Conservation (phyloP, 2,329 filamentous ascomycete genomes). For the Talaromyces verruculosus region DNA sequence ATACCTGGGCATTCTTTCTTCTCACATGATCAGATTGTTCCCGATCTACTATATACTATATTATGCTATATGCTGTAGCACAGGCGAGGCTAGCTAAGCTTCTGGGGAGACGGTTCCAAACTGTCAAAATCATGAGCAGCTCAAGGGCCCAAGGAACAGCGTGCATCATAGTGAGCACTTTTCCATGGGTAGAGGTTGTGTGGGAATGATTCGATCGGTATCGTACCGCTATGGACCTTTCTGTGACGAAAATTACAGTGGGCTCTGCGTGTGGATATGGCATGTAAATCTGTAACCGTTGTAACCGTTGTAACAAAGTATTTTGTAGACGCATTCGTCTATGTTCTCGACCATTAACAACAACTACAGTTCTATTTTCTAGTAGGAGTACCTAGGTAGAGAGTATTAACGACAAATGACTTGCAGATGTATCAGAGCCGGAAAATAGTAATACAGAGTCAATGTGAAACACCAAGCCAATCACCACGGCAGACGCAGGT, state of each 20-base stretch:
- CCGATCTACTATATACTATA: not conserved
- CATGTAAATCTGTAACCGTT: no score
- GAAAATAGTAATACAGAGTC: not conserved
- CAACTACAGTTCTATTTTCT: not conserved
- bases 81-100: not conserved
- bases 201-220: conserved; percentile 3
- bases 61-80: no score
- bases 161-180: not conserved
- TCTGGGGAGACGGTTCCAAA: not conserved
- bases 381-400: not conserved
- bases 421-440: not conserved
- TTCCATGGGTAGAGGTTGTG: conserved; percentile 4
- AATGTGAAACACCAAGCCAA: not conserved
- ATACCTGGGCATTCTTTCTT: not conserved
- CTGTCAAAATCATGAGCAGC: not conserved
- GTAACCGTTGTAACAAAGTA: not conserved
- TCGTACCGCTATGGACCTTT: not conserved
- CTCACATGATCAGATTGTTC: not conserved
- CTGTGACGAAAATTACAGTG: conserved; percentile 2
- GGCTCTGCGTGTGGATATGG: not conserved
- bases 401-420: not conserved
- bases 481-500: not conserved
- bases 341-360: no score
- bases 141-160: not conserved
- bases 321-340: not conserved